Evolutionary conservation across 176 grass and related monocot genomes (phyloP).

Genomic region (Eragrostis nindensis): DNA sequence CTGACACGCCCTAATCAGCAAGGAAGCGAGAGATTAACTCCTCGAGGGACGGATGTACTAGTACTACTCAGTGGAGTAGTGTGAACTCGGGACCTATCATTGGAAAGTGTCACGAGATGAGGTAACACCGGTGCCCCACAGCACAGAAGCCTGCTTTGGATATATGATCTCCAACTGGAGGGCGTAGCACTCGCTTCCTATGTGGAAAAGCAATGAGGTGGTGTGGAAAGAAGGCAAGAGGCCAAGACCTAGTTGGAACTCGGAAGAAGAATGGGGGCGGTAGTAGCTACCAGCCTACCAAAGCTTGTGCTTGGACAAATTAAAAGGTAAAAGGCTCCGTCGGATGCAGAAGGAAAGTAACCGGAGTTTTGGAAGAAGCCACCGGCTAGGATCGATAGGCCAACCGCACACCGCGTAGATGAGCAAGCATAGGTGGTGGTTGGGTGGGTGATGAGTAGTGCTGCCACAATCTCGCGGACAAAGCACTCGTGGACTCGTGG

Average conservation of each 20-base stretch:
- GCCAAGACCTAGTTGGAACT: slow-evolving; percentile 36
- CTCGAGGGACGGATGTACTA: background rate
- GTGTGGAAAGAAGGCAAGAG: slow-evolving; percentile 37
- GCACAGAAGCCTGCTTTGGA: background rate
- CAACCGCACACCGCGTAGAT: slow-evolving; percentile 39
- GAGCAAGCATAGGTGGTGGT: background rate
- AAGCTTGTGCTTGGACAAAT: background rate
- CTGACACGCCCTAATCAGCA: slow-evolving; percentile 39
- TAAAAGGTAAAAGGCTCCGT: background rate
- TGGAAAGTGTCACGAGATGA: slow-evolving; percentile 40
- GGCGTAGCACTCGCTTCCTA: slow-evolving; percentile 28
- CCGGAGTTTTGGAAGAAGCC: slow-evolving; percentile 23
- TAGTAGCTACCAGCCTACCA: background rate
- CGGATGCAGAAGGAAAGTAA: slow-evolving; percentile 38
- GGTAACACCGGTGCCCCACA: slow-evolving; percentile 30
- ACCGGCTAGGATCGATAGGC: background rate
- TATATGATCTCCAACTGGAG: background rate
- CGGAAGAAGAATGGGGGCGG: background rate
- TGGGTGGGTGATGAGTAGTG: slow-evolving; percentile 37
- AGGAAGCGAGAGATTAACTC: slow-evolving; percentile 19
- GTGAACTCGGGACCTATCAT: slow-evolving; percentile 27
- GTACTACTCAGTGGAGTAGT: background rate
- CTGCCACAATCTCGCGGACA: slow-evolving; percentile 9
- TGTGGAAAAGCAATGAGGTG: slow-evolving; percentile 42
- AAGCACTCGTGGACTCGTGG: background rate